Evolutionary conservation across 371 early-diverging fungal species (phyloP), one percentile per base, ranked within the genome.

Genomic region (Syncephalis plumigaleata): DNA sequence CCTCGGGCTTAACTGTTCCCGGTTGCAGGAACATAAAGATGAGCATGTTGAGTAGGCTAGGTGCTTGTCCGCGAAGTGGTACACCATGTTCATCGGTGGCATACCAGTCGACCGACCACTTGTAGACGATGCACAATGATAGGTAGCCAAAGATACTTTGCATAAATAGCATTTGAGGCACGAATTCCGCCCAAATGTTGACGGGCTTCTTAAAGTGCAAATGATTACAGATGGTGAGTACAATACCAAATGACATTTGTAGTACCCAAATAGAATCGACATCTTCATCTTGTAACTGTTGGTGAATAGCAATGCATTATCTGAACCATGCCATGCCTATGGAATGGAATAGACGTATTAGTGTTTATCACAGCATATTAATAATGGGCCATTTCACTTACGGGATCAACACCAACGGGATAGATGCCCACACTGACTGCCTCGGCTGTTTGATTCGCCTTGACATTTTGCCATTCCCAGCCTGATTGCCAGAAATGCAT

Each of bases 241-340:
- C 70, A 52, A 97, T 82, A 52, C 97, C 99, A 55, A 98, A 86
- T 8, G 78, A 64, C 98, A 99, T 98, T 64, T 99, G 99, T 90
- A 68, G 36, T 98, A 95, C 55, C 99, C 99, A 39, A 99, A 57
- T 45, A 99, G 75, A 54, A 99, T 80, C 25, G 96, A 86, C 81
- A 91, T 86, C 64, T 99, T 99, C 99, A 99, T 99, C 75, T 99
- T 99, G 76, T 98, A 93, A 31, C 96, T 94, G 71, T 99, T 99
- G 52, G 85, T 76, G 64, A 99, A 99, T 26, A 91, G 61, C 51
- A 94, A 75, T 52, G 70, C 79, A 67, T 91, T 94, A 37, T 92
- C 91, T 3, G 92, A 70, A 16, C 81, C 83, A 56, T 93, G 91
- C 99, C 99, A 99, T 1, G 84, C 72, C 55, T n/a, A n/a, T n/a